Conservation (phyloP, 1,284 basidiomycete genomes). For the Trichosporon sp. region DNA sequence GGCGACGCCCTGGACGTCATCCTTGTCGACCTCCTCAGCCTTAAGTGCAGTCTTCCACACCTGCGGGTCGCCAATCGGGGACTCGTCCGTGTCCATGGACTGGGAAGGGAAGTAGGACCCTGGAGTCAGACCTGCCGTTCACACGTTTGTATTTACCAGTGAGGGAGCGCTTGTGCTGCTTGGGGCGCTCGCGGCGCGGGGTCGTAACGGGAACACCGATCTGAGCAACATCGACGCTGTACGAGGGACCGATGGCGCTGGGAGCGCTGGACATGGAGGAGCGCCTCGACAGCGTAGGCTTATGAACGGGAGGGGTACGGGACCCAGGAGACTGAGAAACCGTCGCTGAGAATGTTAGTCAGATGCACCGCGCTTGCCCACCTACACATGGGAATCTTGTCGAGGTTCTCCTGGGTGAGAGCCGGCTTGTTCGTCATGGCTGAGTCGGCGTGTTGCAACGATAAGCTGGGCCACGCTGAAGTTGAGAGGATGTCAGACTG, state of each 20-base stretch:
- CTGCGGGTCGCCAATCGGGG: constrained; percentile 79
- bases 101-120: constrained; percentile 55
- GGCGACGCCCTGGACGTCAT: constrained; percentile 65
- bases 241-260: constrained; percentile 36
- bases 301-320: constrained; percentile 48
- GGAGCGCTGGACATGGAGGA: constrained; percentile 44
- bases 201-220: constrained; percentile 52
- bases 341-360: constrained; percentile 19
- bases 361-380: not conserved
- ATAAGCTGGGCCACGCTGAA: constrained; percentile 10
- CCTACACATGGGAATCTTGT: constrained; percentile 40
- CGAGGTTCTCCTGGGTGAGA: constrained; percentile 49
- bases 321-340: constrained; percentile 26
- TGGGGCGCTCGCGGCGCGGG: constrained; percentile 48
- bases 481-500: constrained; percentile 11
- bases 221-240: constrained; percentile 46
- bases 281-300: constrained; percentile 50
- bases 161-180: constrained; percentile 49
- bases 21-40: constrained; percentile 42
- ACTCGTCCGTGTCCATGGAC: constrained; percentile 71
- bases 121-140: constrained; percentile 27
- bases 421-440: constrained; percentile 35
- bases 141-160: constrained; percentile 40
- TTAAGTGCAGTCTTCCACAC: constrained; percentile 69
- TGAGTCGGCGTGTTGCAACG: constrained; percentile 16